phyloP scores from a whole-genome alignment of 2,329 filamentous ascomycete species.

The Sporothrix schenckii region DNA sequence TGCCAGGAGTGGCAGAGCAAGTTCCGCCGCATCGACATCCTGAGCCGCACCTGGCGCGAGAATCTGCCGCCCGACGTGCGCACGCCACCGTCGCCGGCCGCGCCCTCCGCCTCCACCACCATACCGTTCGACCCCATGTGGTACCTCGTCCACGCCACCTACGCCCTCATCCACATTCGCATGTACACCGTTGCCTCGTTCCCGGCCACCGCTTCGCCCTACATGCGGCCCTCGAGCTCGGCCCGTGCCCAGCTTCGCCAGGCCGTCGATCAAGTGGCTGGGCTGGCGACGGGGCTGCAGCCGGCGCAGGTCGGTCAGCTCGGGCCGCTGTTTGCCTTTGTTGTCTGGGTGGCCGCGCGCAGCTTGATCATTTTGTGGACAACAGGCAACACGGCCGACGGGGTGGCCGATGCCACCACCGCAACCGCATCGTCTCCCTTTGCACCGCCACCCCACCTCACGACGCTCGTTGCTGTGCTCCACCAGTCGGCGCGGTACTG shows the following conservation, averaged over 20 bases:
- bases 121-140: slow-evolving; percentile 27
- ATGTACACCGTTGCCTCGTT: slow-evolving; percentile 34
- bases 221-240: slow-evolving; percentile 30
- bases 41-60: slow-evolving; percentile 29
- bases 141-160: slow-evolving; percentile 30
- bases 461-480: slow-evolving; percentile 26
- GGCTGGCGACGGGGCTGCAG: slow-evolving; percentile 17
- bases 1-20: slow-evolving; percentile 35
- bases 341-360: slow-evolving; percentile 32
- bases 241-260: slow-evolving; percentile 30
- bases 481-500: slow-evolving; percentile 28
- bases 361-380: slow-evolving; percentile 32
- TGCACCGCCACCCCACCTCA: slow-evolving; percentile 23
- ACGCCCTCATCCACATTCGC: slow-evolving; percentile 29
- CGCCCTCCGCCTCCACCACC: background rate
- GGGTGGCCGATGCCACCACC: background rate
- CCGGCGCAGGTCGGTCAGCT: slow-evolving; percentile 26
- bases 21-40: slow-evolving; percentile 31
- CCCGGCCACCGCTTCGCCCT: slow-evolving; percentile 32
- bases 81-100: background rate
- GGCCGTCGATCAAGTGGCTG: slow-evolving; percentile 23
- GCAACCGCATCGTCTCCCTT: background rate
- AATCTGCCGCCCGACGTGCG: slow-evolving; percentile 29
- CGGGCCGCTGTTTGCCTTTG: slow-evolving; percentile 32
- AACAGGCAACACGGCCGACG: slow-evolving; percentile 6